These are phyloP conservation scores for Helichrysum umbraculigerum DNA, from an alignment of 129 eudicot genomes.

Conservation along the genomic window DNA sequence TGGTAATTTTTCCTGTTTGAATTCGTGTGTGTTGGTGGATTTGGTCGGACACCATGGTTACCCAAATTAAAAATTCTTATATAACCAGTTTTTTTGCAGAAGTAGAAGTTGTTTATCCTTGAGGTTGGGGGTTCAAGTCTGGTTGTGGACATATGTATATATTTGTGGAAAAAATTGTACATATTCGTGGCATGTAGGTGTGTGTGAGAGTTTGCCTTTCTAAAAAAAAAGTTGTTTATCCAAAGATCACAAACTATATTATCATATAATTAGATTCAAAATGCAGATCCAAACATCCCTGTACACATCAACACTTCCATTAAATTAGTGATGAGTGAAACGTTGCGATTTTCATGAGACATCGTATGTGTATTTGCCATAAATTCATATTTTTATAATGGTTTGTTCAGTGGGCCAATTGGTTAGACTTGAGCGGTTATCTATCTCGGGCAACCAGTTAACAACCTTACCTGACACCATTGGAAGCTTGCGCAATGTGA, in stretches of 20 bases:
- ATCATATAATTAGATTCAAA: neutral
- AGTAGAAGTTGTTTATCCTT: no score
- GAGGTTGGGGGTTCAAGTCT: no score
- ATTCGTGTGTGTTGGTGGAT: no score
- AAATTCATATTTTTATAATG: neutral
- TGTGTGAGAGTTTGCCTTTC: no score
- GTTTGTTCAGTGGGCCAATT: slow-evolving; percentile 84
- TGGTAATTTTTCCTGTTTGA: neutral
- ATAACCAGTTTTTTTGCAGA: no score
- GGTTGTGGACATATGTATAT: no score
- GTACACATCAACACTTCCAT: neutral
- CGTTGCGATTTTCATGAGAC: slow-evolving; percentile 27
- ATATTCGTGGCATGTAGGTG: no score
- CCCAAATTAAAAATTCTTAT: no score
- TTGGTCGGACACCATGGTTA: no score
- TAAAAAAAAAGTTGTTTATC: no score
- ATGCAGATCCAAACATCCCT: neutral
- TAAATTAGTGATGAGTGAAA: slow-evolving; percentile 1
- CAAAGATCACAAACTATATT: neutral
- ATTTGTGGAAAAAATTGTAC: no score
- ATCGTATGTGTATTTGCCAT: neutral
- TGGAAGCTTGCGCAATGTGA: slow-evolving; percentile 94
- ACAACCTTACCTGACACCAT: slow-evolving; percentile 80
- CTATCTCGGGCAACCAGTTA: slow-evolving; percentile 75
- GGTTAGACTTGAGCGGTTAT: slow-evolving; percentile 87